Evolutionary conservation across 2,329 filamentous ascomycete genomes (phyloP).

Genomic region (Talaromyces amestolkiae): DNA sequence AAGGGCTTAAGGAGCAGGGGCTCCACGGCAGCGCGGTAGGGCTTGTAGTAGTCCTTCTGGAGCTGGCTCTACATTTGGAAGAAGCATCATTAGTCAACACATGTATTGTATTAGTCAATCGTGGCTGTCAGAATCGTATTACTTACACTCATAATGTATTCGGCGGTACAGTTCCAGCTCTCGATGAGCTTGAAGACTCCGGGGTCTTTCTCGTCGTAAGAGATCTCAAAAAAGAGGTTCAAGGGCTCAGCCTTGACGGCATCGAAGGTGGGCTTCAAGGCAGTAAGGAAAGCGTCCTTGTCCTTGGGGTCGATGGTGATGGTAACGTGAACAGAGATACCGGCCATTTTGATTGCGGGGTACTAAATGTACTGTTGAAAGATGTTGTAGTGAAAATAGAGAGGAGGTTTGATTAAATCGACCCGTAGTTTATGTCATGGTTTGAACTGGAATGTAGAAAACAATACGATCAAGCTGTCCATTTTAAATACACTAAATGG

Average conservation of each 20-base stretch:
- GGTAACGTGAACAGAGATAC: neutral
- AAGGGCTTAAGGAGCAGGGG: neutral
- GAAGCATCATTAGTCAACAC: neutral
- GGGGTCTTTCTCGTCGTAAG: neutral
- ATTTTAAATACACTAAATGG: neutral
- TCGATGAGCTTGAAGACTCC: neutral
- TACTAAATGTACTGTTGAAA: neutral
- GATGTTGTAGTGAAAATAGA: neutral
- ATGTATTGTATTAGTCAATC: neutral
- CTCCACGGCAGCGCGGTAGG: neutral
- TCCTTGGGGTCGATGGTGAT: neutral
- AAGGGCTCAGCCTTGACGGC: neutral
- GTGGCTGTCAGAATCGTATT: neutral
- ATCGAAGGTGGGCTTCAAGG: neutral
- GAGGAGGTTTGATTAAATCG: neutral
- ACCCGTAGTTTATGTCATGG: neutral
- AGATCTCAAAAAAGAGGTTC: neutral
- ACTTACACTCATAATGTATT: neutral
- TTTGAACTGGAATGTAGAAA: neutral
- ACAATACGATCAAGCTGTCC: neutral
- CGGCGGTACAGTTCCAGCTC: neutral
- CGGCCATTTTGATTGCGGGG: neutral
- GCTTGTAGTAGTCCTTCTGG: neutral
- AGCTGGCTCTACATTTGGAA: neutral
- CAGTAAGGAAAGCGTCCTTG: neutral